Base-by-base conservation (phyloP, 108 stramenopile species). In the Cylindrotheca fusiformis region DNA sequence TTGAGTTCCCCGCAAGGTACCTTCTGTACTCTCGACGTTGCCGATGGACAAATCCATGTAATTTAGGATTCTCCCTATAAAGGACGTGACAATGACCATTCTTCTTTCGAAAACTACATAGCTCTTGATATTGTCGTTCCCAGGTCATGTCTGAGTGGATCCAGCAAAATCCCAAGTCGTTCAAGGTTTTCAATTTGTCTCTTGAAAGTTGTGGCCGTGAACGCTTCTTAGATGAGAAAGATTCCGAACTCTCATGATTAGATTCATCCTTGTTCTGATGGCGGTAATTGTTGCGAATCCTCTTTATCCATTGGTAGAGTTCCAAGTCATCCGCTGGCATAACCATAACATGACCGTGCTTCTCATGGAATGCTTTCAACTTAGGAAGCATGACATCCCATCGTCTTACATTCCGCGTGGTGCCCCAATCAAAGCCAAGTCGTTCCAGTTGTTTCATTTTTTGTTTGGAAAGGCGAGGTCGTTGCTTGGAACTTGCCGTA, bases 21-120 rank as follows among this genome's bases (percentile, higher is more conserved):
- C 41, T 22, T 19, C 53, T 45, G 54, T 72, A 80, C 22, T 78
- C 52, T 20, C 67, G 60, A 54, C 72, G 69, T 64, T 75, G 79
- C 63, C 80, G 71, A 19, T 58, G 61, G 19, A 78, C 53, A 67
- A 78, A 84, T 10, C 65, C 33, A 8, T 72, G 46, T 20, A 83
- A 55, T 54, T 55, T 31, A 0, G 19, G 53, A 49, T 63, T 51
- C n/a, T 55, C 44, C 24, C 63, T 28, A 2, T 26, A 1, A 1
- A 70, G 52, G 19, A 80, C 82, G 4, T 20, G 48, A 23, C 52
- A 69, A 48, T 84, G 52, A 10, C 78, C 75, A 48, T 69, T 26
- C 31, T 48, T 26, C 17, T 51, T 32, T n/a, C 51, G 48, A 55
- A 52, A 76, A n/a, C 41, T 52, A 4, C 49, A 54, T 6, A 81